Conservation (phyloP, 1,284 basidiomycete species). For the Ceratorhiza oryzae-sativae region DNA sequence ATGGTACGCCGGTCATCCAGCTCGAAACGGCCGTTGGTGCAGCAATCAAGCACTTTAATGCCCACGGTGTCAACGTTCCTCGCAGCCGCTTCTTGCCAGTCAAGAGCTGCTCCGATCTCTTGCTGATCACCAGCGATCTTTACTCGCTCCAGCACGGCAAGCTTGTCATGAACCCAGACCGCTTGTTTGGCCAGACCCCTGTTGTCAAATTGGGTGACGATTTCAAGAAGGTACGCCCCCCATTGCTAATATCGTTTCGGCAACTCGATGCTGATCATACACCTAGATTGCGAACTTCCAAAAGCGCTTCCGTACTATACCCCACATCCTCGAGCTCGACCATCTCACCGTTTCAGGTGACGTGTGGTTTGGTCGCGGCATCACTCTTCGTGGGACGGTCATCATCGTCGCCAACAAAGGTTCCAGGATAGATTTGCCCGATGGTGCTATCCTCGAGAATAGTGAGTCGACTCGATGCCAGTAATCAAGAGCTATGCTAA, state of each 20-base stretch:
- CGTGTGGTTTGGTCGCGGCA: slow-evolving; percentile 94
- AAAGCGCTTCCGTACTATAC: slow-evolving; percentile 97
- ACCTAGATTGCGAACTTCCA: slow-evolving; percentile 94
- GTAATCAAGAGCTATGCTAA: background rate
- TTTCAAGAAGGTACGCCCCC: slow-evolving; percentile 72
- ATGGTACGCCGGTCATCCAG: slow-evolving; percentile 88
- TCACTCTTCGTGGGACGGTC: slow-evolving; percentile 86
- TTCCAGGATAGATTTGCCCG: slow-evolving; percentile 93
- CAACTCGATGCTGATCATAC: slow-evolving; percentile 39
- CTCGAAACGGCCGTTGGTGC: slow-evolving; percentile 98
- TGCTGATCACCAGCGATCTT: slow-evolving; percentile 96
- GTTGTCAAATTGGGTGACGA: slow-evolving; percentile 98
- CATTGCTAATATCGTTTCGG: background rate
- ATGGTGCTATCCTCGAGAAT: slow-evolving; percentile 94
- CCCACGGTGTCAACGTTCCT: slow-evolving; percentile 97
- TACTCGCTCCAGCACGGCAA: slow-evolving; percentile 96
- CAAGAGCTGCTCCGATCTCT: slow-evolving; percentile 84
- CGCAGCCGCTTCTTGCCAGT: slow-evolving; percentile 96
- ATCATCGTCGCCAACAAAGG: slow-evolving; percentile 93
- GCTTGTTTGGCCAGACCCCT: slow-evolving; percentile 90
- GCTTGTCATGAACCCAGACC: slow-evolving; percentile 86
- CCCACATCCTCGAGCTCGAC: slow-evolving; percentile 91
- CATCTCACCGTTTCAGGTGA: slow-evolving; percentile 97
- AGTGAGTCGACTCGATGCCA: slow-evolving; percentile 55
- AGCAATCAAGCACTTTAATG: slow-evolving; percentile 97